These are phyloP conservation scores for Pholiota microspora DNA, from an alignment of 768 basidiomycete species.

Conservation along the genomic window DNA sequence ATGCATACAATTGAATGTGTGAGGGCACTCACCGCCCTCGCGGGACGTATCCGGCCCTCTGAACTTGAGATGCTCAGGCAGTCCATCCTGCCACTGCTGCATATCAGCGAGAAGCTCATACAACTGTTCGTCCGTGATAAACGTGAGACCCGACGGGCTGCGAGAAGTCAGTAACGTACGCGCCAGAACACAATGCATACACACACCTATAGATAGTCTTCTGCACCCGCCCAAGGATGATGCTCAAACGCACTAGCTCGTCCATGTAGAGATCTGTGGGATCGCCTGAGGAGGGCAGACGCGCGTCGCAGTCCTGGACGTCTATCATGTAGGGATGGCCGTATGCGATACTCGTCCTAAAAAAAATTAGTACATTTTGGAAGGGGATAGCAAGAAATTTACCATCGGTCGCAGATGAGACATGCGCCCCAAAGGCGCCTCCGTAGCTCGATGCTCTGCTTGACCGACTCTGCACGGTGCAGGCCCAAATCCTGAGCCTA, in stretches of 20 bases:
- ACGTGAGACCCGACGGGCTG: constrained; percentile 85
- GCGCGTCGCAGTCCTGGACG: constrained; percentile 93
- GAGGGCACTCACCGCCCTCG: constrained; percentile 55
- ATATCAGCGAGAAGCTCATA: constrained; percentile 61
- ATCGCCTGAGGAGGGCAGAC: constrained; percentile 87
- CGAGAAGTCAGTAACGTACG: neutral
- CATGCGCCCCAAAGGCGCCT: constrained; percentile 93
- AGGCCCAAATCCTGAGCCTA: constrained; percentile 96
- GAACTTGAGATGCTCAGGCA: constrained; percentile 80
- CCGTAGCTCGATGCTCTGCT: constrained; percentile 80
- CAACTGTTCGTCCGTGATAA: constrained; percentile 80
- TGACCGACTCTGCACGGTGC: constrained; percentile 87
- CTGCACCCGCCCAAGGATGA: constrained; percentile 86
- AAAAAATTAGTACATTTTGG: constrained; percentile 10
- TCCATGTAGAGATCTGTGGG: constrained; percentile 78
- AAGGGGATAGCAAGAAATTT: constrained; percentile 27
- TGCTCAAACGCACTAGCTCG: constrained; percentile 88
- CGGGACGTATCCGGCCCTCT: constrained; percentile 64
- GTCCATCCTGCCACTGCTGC: constrained; percentile 71
- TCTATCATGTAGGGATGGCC: constrained; percentile 97
- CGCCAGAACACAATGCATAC: neutral
- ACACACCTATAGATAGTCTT: constrained; percentile 89
- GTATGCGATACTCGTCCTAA: constrained; percentile 82
- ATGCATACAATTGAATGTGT: neutral
- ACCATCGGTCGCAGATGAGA: constrained; percentile 94